Percentiles rank a stretch among this genome's conserved stretches.
These are phyloP conservation scores for Funneliformis geosporum DNA, from an alignment of 192 early-diverging fungal genomes.

Conservation along the genomic window DNA sequence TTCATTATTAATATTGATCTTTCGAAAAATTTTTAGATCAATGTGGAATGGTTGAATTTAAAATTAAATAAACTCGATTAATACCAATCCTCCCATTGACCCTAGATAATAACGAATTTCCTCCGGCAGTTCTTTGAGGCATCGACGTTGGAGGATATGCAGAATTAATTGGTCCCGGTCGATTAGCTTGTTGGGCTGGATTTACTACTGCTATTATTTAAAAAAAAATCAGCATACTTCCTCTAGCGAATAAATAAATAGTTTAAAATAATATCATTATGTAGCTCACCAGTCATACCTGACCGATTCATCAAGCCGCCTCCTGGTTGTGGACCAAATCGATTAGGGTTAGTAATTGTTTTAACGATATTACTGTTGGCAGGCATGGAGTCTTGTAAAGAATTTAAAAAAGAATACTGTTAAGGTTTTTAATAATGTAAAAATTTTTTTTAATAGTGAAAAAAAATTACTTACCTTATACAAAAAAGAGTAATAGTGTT, in stretches of 20 bases:
- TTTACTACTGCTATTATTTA: not conserved
- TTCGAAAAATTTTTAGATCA: not conserved
- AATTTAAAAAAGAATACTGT: not conserved
- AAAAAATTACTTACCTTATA: not conserved
- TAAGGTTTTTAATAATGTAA: not conserved
- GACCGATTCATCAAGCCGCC: conserved; percentile 9
- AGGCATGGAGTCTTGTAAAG: not conserved
- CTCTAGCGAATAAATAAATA: not conserved
- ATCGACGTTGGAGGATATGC: conserved; percentile 1
- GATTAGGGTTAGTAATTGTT: conserved; percentile 20
- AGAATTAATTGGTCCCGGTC: conserved; percentile 4
- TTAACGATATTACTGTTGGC: conserved; percentile 13
- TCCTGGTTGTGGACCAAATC: conserved; percentile 25
- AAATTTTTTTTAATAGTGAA: not conserved
- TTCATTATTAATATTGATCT: not conserved
- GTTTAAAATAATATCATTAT: not conserved
- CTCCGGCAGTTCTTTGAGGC: not conserved
- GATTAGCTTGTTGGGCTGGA: conserved; percentile 8
- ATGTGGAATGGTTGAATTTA: not conserved
- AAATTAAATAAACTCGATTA: conserved; percentile 38
- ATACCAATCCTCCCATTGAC: conserved; percentile 4
- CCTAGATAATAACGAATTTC: not conserved
- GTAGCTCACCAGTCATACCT: not conserved
- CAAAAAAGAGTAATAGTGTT: not conserved
- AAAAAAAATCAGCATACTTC: not conserved